phyloP scores from a whole-genome alignment of 768 basidiomycete genomes.

The Kwoniella mangroviensis region DNA sequence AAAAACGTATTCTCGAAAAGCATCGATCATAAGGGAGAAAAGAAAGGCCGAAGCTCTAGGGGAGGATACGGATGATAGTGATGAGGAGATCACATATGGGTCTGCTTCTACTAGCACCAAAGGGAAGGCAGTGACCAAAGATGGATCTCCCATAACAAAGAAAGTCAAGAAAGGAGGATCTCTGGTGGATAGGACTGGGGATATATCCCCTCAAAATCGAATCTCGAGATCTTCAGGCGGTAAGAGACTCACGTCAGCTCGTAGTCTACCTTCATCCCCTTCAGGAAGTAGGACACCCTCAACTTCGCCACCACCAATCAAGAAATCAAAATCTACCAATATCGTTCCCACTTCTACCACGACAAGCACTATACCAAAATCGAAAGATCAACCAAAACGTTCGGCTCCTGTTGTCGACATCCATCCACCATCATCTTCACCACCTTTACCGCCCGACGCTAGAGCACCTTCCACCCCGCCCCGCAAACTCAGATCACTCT shows the following conservation, averaged over 20 bases:
- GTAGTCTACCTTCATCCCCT: conserved; percentile 2
- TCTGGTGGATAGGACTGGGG: not conserved
- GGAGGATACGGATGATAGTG: conserved; percentile 8
- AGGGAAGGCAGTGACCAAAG: not conserved
- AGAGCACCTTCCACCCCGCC: conserved; percentile 26
- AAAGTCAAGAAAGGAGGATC: not conserved
- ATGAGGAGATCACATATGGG: not conserved
- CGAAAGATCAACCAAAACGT: not conserved
- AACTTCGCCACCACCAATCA: conserved; percentile 26
- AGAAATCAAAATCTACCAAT: conserved; percentile 6
- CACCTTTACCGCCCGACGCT: conserved; percentile 7
- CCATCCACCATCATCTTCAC: conserved; percentile 23
- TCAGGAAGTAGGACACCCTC: conserved; percentile 19
- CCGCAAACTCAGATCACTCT: not conserved
- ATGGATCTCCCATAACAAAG: conserved; percentile 15
- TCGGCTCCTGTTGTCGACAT: conserved; percentile 4
- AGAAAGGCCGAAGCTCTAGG: conserved; percentile 22
- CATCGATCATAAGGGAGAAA: conserved; percentile 21
- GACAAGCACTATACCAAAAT: not conserved
- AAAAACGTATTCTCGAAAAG: conserved; percentile 22
- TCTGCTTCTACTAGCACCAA: too few species aligned
- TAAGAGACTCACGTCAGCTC: not conserved
- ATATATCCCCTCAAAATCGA: not conserved
- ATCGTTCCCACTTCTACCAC: not conserved
- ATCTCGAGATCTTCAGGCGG: not conserved